Base-by-base conservation (phyloP, 2,329 filamentous ascomycete species). In the Aureobasidium namibiae region DNA sequence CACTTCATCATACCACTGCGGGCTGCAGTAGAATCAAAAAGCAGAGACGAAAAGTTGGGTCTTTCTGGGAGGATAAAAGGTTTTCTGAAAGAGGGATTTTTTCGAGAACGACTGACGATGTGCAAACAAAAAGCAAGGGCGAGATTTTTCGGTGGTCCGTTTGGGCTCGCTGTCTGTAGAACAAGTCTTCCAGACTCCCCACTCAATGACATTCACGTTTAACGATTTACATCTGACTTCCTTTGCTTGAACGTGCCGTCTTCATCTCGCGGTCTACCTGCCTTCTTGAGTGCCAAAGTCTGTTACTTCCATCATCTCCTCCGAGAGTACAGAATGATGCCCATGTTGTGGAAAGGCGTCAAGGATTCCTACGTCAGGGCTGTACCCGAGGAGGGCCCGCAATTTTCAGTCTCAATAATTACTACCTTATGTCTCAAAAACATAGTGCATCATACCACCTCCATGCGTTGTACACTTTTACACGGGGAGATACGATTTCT, bases 111-210 rank as follows among this genome's bases (percentile, higher is more conserved):
- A 45, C 46, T 54, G 59, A 59, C 18, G 56, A 42, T 50, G 44
- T 59, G 41, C 57, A 59, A 52, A 53, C 23, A 26, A 59, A 44
- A 44, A 59, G 57, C 39, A 31, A 59, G 46, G 57, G 57, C 57
- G 57, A 59, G 57, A 31, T 24, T 38, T 45, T 34, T 50, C 16
- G 57, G 46, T 45, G 31, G 46, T 53, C 31, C 46, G 33, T 59
- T 18, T 46, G 57, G 57, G 53, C 57, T 59, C 57, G 48, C 57
- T 59, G 48, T 59, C 57, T 59, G 57, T 59, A 59, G 45, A 59
- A 42, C 44, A 48, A 29, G 26, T 33, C 46, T 45, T 50, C 49
- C 57, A 60, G 59, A 60, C 44, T 54, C 49, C 59, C 49, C 59
- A 56, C 59, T 48, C 44, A 58, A 57, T 46, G 41, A 57, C 48